phyloP scores from a whole-genome alignment of 768 basidiomycete species.

The Mrakia blollopis region DNA sequence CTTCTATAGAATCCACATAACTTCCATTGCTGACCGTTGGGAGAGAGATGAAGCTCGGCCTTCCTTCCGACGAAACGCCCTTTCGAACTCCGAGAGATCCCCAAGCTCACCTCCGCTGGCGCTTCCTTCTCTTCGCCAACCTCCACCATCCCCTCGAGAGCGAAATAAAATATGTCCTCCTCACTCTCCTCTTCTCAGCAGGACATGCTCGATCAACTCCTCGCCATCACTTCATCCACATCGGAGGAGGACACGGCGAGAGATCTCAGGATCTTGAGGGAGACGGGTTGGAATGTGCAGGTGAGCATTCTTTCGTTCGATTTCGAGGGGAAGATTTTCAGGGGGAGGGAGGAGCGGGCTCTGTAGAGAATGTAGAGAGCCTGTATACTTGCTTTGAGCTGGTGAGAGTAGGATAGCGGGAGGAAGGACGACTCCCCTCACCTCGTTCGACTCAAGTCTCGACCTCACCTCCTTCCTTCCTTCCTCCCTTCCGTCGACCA shows the following conservation, averaged over 20 bases:
- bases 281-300: slow-evolving; percentile 68
- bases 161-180: not conserved
- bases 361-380: slow-evolving; percentile 31
- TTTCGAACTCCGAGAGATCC: no score
- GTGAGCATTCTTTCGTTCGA: slow-evolving; percentile 43
- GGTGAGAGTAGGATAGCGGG: no score
- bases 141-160: not conserved
- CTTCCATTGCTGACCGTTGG: no score
- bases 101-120: slow-evolving; percentile 12
- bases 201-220: slow-evolving; percentile 49
- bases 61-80: not conserved
- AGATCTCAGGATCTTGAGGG: slow-evolving; percentile 57
- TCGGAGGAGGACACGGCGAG: slow-evolving; percentile 57
- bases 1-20: no score
- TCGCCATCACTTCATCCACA: slow-evolving; percentile 52
- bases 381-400: no score
- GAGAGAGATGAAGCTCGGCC: not conserved
- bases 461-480: no score
- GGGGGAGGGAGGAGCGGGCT: not conserved
- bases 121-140: not conserved
- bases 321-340: not conserved
- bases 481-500: no score
- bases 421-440: no score
- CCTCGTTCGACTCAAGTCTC: no score
- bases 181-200: slow-evolving; percentile 35